Conservation (phyloP, 2,329 filamentous ascomycete genomes). For the Dichotomopilus funicola region DNA sequence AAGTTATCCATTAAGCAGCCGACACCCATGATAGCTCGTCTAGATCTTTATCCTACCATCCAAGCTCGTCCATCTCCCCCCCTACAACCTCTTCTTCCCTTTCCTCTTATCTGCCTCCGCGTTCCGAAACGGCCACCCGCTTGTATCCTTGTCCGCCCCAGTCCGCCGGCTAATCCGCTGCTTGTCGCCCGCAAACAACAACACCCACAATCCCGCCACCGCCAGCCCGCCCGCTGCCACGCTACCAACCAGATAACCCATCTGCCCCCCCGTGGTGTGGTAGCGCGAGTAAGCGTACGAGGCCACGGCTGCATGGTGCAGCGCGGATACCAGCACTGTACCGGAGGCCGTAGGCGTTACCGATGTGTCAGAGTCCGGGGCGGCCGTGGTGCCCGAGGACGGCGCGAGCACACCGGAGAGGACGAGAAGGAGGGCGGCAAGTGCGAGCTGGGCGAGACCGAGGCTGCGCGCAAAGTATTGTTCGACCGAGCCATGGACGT, state of each 20-base stretch:
- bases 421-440: slow-evolving; percentile 59
- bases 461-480: slow-evolving; percentile 67
- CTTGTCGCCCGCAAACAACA: slow-evolving; percentile 35
- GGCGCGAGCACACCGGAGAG: slow-evolving; percentile 66
- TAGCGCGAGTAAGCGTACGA: slow-evolving; percentile 66
- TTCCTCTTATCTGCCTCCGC: slow-evolving; percentile 29
- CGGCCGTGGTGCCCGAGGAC: slow-evolving; percentile 35
- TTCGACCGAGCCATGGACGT: slow-evolving; percentile 47
- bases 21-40: too few species aligned
- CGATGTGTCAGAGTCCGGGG: slow-evolving; percentile 8
- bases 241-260: slow-evolving; percentile 55
- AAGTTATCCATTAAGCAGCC: too few species aligned
- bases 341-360: slow-evolving; percentile 59
- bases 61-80: background rate
- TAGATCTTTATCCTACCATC: too few species aligned
- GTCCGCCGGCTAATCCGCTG: slow-evolving; percentile 33
- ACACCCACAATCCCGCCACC: slow-evolving; percentile 57
- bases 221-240: slow-evolving; percentile 51
- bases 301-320: slow-evolving; percentile 57
- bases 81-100: slow-evolving; percentile 17
- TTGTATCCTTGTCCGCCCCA: slow-evolving; percentile 37
- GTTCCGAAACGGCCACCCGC: slow-evolving; percentile 36
- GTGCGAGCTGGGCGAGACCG: slow-evolving; percentile 58
- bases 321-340: slow-evolving; percentile 56
- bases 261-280: slow-evolving; percentile 46